Percentiles rank a stretch among this genome's conserved stretches.
Conservation (phyloP, 495 filamentous ascomycete genomes). For the Thozetella sp. region DNA sequence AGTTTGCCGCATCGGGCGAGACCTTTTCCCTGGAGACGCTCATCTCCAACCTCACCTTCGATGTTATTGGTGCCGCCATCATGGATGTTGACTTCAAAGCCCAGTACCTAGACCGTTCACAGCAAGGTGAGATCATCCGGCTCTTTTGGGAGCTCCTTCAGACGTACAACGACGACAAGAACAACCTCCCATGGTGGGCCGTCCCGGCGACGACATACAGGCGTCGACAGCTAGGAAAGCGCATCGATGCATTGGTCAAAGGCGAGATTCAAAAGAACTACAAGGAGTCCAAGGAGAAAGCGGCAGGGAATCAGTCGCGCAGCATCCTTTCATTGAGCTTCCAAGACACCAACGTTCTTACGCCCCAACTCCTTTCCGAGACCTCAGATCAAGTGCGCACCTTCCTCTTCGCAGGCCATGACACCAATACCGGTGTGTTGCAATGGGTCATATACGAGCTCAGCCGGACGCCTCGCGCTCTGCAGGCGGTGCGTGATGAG, state of each 20-base stretch:
- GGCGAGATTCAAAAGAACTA: no score
- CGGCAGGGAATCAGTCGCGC: no score
- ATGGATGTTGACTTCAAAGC: constrained; percentile 18
- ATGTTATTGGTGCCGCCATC: constrained; percentile 22
- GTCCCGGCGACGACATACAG: not conserved
- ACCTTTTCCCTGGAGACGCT: constrained; percentile 15
- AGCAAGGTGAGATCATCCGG: constrained; percentile 7
- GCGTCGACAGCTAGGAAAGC: not conserved
- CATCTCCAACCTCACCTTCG: constrained; percentile 14
- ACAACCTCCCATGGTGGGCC: not conserved
- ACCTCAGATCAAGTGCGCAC: constrained; percentile 22
- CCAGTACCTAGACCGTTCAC: constrained; percentile 5
- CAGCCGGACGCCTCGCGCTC: constrained; percentile 31
- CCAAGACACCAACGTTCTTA: constrained; percentile 13
- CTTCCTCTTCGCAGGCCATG: constrained; percentile 41
- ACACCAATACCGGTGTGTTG: constrained; percentile 33
- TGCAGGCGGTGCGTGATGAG: constrained; percentile 35
- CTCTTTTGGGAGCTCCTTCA: constrained; percentile 12
- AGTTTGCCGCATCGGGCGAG: constrained; percentile 12
- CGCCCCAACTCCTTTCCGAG: constrained; percentile 8
- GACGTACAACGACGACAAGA: constrained; percentile 11
- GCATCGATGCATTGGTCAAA: no score
- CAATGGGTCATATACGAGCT: constrained; percentile 40
- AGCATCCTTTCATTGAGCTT: no score
- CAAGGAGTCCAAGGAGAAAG: no score